Evolutionary conservation across 2,329 filamentous ascomycete species (phyloP).

Genomic region (Sarocladium strictum): DNA sequence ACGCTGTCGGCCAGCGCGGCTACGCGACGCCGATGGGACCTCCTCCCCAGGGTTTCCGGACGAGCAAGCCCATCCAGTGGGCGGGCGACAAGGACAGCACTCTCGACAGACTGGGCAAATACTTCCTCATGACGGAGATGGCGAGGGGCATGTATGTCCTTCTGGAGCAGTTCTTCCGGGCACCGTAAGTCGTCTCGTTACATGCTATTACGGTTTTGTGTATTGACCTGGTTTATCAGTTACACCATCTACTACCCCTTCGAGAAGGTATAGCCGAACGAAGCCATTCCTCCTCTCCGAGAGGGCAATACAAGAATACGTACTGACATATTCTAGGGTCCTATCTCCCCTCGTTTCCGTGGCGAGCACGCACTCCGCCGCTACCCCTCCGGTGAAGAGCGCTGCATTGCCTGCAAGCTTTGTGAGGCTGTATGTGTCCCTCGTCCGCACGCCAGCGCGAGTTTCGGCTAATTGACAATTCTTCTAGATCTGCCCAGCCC

Average conservation of each 20-base stretch:
- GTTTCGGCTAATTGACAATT: neutral
- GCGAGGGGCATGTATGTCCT: slow-evolving; percentile 96
- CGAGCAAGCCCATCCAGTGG: slow-evolving; percentile 69
- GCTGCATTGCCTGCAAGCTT: slow-evolving; percentile 99
- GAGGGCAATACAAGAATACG: neutral
- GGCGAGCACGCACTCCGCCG: slow-evolving; percentile 94
- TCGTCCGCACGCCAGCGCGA: no score
- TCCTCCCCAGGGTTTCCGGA: slow-evolving; percentile 74
- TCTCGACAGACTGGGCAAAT: slow-evolving; percentile 81
- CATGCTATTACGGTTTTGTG: neutral
- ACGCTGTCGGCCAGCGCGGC: slow-evolving; percentile 19
- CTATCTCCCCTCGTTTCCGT: slow-evolving; percentile 95
- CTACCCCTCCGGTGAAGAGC: slow-evolving; percentile 96
- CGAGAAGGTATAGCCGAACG: slow-evolving; percentile 62
- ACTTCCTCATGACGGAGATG: slow-evolving; percentile 95
- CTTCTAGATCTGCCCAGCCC: slow-evolving; percentile 77
- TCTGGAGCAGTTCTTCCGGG: slow-evolving; percentile 96
- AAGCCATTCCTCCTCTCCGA: neutral
- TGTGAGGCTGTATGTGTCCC: slow-evolving; percentile 67
- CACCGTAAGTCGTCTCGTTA: slow-evolving; percentile 65
- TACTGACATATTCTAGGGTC: slow-evolving; percentile 51
- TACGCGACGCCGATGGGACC: slow-evolving; percentile 70
- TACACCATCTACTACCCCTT: slow-evolving; percentile 99
- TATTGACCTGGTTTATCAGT: slow-evolving; percentile 37
- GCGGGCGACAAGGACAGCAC: slow-evolving; percentile 71